phyloP scores from a whole-genome alignment of 169 alveolate species.

The Perkinsus marinus region DNA sequence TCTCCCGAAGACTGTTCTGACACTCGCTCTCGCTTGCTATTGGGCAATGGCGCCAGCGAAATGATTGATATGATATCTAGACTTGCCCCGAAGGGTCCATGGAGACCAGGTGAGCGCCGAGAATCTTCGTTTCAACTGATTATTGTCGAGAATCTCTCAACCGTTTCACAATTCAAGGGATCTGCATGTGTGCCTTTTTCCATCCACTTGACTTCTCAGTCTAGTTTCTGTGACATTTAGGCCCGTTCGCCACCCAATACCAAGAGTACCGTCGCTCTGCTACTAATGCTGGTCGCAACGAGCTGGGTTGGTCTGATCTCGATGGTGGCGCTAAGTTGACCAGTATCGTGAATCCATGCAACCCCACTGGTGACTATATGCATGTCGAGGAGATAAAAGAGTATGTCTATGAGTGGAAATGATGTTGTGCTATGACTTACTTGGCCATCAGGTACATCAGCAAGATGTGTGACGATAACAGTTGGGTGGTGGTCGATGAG shows the following conservation, averaged over 20 bases:
- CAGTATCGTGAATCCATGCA: conserved; percentile 21
- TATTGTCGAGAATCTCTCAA: too few relatives aligned
- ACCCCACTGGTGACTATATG: conserved; percentile 14
- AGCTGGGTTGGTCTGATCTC: background rate
- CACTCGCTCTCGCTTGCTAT: background rate
- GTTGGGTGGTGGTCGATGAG: conserved; percentile 1
- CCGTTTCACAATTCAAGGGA: too few relatives aligned
- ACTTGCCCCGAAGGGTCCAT: background rate
- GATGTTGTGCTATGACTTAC: background rate
- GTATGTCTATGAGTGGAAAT: background rate
- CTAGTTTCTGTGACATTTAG: background rate
- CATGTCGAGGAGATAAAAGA: background rate
- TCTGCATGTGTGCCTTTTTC: background rate
- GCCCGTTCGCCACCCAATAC: conserved; percentile 12
- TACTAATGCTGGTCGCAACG: background rate
- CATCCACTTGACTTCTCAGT: background rate
- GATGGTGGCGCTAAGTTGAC: background rate
- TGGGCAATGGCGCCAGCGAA: conserved; percentile 29
- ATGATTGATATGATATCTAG: conserved; percentile 11
- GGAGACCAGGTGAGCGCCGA: conserved; percentile 14
- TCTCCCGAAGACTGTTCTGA: background rate
- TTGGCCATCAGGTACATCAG: background rate
- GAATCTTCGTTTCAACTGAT: too few relatives aligned
- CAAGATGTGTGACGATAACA: background rate
- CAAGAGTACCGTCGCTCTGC: conserved; percentile 25